Evolutionary conservation across 371 early-diverging fungal genomes (phyloP).

Genomic region (Hamiltosporidium tvaerminnensis): DNA sequence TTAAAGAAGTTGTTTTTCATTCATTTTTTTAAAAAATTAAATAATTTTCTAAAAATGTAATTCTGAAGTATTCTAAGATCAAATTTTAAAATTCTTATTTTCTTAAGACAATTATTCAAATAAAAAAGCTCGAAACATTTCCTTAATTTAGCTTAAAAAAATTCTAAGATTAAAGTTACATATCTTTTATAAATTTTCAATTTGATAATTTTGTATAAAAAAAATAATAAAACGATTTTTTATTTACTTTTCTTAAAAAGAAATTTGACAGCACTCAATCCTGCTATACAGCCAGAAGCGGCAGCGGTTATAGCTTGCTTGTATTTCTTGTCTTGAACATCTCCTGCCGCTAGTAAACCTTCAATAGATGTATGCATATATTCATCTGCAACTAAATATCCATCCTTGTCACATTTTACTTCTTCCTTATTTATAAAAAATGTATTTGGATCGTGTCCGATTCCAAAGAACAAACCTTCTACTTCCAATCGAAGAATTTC

Average conservation of each 20-base stretch:
- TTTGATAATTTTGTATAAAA: neutral
- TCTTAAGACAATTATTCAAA: no score
- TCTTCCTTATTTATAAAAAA: slow-evolving; percentile 54
- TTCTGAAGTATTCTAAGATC: no score
- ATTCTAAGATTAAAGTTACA: no score
- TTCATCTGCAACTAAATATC: slow-evolving; percentile 68
- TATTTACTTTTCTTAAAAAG: neutral
- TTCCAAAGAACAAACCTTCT: slow-evolving; percentile 88
- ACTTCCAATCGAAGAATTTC: slow-evolving; percentile 56
- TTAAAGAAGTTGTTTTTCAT: no score
- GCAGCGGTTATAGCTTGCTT: slow-evolving; percentile 66
- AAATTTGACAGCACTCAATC: slow-evolving; percentile 2
- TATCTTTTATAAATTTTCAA: no score
- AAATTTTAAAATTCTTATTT: no score
- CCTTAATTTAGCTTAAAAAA: no score
- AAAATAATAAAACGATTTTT: slow-evolving; percentile 1
- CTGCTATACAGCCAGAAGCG: slow-evolving; percentile 51
- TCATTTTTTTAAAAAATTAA: no score
- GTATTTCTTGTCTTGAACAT: slow-evolving; percentile 84
- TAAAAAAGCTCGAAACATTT: no score
- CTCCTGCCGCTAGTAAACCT: slow-evolving; percentile 90
- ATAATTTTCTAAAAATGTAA: no score
- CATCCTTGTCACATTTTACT: slow-evolving; percentile 63
- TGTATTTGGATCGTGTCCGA: slow-evolving; percentile 79
- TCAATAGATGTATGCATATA: slow-evolving; percentile 61